These are phyloP conservation scores for Amphichorda felina DNA, from an alignment of 2,329 filamentous ascomycete species.

Conservation along the genomic window DNA sequence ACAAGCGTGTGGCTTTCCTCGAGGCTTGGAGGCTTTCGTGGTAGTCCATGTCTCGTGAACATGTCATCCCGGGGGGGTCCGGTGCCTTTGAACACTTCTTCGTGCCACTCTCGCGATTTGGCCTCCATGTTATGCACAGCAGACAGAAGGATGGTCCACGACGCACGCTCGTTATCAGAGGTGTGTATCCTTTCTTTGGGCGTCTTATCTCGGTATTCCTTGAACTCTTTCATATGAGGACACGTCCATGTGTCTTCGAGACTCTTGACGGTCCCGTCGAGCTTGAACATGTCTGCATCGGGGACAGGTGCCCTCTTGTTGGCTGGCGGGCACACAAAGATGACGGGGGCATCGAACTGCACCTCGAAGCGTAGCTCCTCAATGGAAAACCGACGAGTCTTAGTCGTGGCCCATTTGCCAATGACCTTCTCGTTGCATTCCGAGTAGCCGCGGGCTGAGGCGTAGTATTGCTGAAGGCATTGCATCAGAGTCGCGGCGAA, in stretches of 20 bases:
- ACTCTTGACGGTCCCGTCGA: conserved; percentile 25
- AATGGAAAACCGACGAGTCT: conserved; percentile 24
- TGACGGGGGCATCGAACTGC: conserved; percentile 34
- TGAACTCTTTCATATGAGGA: conserved; percentile 15
- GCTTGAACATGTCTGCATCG: conserved; percentile 18
- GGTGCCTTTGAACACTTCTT: conserved; percentile 14
- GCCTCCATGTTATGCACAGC: conserved; percentile 37
- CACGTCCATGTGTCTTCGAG: conserved; percentile 19
- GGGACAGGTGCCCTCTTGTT: conserved; percentile 25
- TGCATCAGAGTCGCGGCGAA: conserved; percentile 31
- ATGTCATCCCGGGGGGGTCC: conserved; percentile 6
- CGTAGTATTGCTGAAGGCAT: conserved; percentile 36
- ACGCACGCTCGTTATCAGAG: conserved; percentile 42
- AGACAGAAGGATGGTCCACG: conserved; percentile 39
- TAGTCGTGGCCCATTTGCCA: conserved; percentile 30
- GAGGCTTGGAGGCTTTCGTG: conserved; percentile 12
- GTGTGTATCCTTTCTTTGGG: conserved; percentile 32
- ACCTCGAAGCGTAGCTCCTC: conserved; percentile 37
- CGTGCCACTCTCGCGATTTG: conserved; percentile 34
- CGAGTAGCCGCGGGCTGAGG: conserved; percentile 35
- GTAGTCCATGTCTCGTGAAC: conserved; percentile 7
- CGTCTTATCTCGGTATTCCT: conserved; percentile 9
- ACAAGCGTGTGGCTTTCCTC: conserved; percentile 25
- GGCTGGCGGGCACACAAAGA: conserved; percentile 31
- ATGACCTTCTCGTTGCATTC: conserved; percentile 35